Conservation (phyloP, 345 rosid genomes). For the Geranium rotundifolium region DNA sequence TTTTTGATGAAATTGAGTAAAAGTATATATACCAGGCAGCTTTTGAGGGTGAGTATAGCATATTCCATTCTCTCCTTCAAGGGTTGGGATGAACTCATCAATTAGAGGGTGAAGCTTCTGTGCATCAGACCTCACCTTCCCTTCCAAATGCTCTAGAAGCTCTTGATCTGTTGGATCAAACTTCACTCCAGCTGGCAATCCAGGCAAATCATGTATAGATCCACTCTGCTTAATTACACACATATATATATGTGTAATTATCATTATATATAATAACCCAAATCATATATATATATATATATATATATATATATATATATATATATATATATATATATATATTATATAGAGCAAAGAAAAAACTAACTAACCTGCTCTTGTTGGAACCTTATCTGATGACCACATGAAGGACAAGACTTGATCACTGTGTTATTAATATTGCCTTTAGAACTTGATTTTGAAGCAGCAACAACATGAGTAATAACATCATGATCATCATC, state of each 20-base stretch:
- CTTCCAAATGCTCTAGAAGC: constrained; percentile 87
- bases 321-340: no score
- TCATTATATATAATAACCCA: no score
- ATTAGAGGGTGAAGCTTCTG: constrained; percentile 77
- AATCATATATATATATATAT: no score
- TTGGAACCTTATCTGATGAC: constrained; percentile 64
- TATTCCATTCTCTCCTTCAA: constrained; percentile 94
- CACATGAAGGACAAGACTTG: constrained; percentile 82
- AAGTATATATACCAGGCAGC: constrained; percentile 66
- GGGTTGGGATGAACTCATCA: constrained; percentile 83
- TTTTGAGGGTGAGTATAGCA: constrained; percentile 97
- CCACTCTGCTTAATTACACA: constrained; percentile 29
- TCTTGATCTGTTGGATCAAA: constrained; percentile 99
- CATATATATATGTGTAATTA: no score
- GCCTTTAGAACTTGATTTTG: constrained; percentile 27
- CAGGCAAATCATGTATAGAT: constrained; percentile 70
- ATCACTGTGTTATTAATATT: constrained; percentile 12
- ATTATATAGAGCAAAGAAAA: no score
- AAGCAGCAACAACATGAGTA: constrained; percentile 8
- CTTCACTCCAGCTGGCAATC: no score
- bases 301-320: no score
- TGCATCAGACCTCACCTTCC: constrained; percentile 62
- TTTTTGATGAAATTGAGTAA: no score
- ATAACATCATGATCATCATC: constrained; percentile 12
- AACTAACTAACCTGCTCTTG: constrained; percentile 49